Evolutionary conservation across 345 rosid genomes (phyloP), one percentile per base, ranked within the genome.

Genomic region (Carallia pectinifolia): DNA sequence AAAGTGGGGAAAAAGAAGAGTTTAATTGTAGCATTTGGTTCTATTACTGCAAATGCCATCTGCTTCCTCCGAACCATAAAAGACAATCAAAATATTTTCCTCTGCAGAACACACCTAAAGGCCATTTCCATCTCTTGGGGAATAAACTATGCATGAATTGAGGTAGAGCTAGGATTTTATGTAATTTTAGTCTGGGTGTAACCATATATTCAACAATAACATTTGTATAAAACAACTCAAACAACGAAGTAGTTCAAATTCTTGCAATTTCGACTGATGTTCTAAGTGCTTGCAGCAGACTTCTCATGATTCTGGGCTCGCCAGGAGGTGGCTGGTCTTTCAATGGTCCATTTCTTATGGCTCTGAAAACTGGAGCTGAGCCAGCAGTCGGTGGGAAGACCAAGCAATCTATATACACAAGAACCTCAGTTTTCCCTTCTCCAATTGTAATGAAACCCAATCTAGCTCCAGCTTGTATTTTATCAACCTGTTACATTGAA

Each of bases 231-330:
- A 23, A 60, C 64, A 54, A 6, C 52, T 69, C 34, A n/a, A 67
- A n/a, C n/a, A 53, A 50, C 6, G 36, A 33, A 62, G 7, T 38
- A 58, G 18, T 67, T 85, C 74, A 86, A 59, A 77, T 31, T 67
- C 80, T 86, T 74, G 98, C 88, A 58, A 94, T 79, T 70, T 85
- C 84, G 58, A 88, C 87, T 0, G 96, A 91, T 78, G 74, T 86
- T 80, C 86, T 75, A 33, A 91, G 87, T 37, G 96, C 98, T 18
- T 80, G 86, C 44, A 89, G 90, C 62, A 91, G 93, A 53, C 97
- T 90, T 85, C 97, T 89, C 97, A 89, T 89, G 85, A 94, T 91
- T 69, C 95, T 90, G 18, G 92, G 91, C 75, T 91, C 96, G 39
- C 96, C 95, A 0, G 98, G 98, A 38, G 96, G 92, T 27, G 92